phyloP scores from a whole-genome alignment of 2,329 filamentous ascomycete genomes.

The Trichoderma brevicompactum region DNA sequence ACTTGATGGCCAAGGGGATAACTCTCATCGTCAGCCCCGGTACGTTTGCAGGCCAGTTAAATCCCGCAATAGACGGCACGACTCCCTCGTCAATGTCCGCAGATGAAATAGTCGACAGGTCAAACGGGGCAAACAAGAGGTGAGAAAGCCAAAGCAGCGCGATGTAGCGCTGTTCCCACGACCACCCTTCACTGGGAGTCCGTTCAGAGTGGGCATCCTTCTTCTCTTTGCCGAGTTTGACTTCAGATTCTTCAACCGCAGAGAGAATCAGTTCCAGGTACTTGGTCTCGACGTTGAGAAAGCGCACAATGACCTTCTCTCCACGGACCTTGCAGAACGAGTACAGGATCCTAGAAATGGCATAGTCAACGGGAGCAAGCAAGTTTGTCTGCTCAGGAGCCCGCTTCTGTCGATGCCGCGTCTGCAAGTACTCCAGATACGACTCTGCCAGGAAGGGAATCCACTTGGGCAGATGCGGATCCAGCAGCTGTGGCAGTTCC shows the following conservation, averaged over 20 bases:
- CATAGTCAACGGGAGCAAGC: conserved; percentile 64
- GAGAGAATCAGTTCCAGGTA: conserved; percentile 80
- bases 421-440: conserved; percentile 69
- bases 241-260: conserved; percentile 68
- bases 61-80: conserved; percentile 49
- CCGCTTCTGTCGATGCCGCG: conserved; percentile 47
- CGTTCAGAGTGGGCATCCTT: not conserved
- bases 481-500: conserved; percentile 91
- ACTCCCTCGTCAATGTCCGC: conserved; percentile 54
- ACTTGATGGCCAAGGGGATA: conserved; percentile 70
- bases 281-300: conserved; percentile 86
- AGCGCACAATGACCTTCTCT: conserved; percentile 88
- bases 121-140: conserved; percentile 84
- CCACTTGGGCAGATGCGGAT: conserved; percentile 77
- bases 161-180: conserved; percentile 89
- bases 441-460: conserved; percentile 75
- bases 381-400: conserved; percentile 44
- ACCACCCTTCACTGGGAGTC: conserved; percentile 47
- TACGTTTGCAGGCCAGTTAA: conserved; percentile 62
- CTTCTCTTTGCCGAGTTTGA: not conserved
- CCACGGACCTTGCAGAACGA: conserved; percentile 93
- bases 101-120: conserved; percentile 82
- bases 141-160: conserved; percentile 87
- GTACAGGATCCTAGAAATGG: conserved; percentile 81
- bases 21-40: conserved; percentile 74